A percentile compares a stretch with the other conserved stretches of the same genome.
Conservation (phyloP, 805 yeast species). For the Sporopachydermia lactativora region DNA sequence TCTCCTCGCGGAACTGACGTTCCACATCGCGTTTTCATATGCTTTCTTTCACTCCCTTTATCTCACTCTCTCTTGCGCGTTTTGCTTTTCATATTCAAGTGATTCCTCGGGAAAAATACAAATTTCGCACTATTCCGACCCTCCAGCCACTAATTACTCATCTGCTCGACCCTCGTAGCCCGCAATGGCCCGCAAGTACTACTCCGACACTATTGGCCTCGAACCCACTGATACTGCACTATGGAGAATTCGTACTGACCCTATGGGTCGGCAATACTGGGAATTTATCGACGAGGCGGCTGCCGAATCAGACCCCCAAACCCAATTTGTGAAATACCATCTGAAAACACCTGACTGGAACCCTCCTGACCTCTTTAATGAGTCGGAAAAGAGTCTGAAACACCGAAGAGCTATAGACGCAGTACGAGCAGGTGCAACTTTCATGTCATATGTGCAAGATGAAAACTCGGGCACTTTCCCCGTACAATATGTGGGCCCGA, state of each 20-base stretch:
- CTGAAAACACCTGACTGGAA: slow-evolving; percentile 18
- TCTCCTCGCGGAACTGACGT: no score
- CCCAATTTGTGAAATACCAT: slow-evolving; percentile 21
- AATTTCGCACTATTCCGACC: no score
- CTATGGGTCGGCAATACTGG: slow-evolving; percentile 76
- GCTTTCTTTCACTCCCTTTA: no score
- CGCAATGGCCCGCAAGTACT: no score
- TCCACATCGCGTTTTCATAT: no score
- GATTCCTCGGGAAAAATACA: no score
- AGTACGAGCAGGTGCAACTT: slow-evolving; percentile 60
- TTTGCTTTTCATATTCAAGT: no score
- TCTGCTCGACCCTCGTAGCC: no score
- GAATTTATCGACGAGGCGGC: slow-evolving; percentile 36
- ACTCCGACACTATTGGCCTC: slow-evolving; percentile 60
- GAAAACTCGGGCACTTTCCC: slow-evolving; percentile 75
- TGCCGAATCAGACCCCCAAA: slow-evolving; percentile 30
- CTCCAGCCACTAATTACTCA: no score
- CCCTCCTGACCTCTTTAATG: slow-evolving; percentile 19
- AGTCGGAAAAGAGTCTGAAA: slow-evolving; percentile 12
- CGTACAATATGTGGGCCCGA: slow-evolving; percentile 91
- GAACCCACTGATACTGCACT: slow-evolving; percentile 51
- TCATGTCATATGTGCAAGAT: slow-evolving; percentile 59
- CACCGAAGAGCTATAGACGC: slow-evolving; percentile 38
- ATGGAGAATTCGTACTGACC: slow-evolving; percentile 66
- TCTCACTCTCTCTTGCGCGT: no score